Evolutionary conservation across 495 filamentous ascomycete species (phyloP), one percentile per base, ranked within the genome.

Genomic region (Penicillium diatomitis): DNA sequence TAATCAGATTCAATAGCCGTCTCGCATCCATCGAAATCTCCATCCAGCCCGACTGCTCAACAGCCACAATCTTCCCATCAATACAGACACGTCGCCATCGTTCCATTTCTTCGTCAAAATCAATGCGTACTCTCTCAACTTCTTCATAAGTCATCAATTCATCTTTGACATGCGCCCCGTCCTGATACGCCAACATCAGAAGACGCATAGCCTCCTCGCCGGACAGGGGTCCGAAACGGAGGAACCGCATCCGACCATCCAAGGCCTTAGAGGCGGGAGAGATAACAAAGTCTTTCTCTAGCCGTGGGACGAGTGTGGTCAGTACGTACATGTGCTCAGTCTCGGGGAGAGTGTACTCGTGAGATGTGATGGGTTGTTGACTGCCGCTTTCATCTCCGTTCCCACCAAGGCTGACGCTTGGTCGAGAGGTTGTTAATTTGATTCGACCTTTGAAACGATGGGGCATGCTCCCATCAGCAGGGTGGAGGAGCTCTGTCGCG

Each of bases 61-160:
- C 61, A 47, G 74, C 75, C 7, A 95, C 76, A 53, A 95, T 90
- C 49, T 83, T 86, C 8, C 91, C 91, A 68, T 97, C 91, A 27
- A 97, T 70, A 59, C 90, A 97, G 2, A 94, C 78, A 51, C 88
- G 79, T 48, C 90, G 70, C 89, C 88, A 96, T 52, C 79, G 71
- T 38, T 78, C 71, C 39, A 81, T 72, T 9, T 58, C 49, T 55
- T 90, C 84, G 6, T 73, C 49, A 35, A 94, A 81, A 33, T 81
- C 72, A 31, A 95, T 78, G 39, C 71, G 72, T 27, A 90, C 39
- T 27, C 76, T 74, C 3, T 82, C 77, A 37, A 88, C 66, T 28
- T 75, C 69, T 12, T 80, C 74, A 62, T 96, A 96, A 0, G 74
- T 72, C 2, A 91, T 85, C 32, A 52, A 52, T 6, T 66, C 56